A percentile compares a stretch with the other conserved stretches of the same genome.
Evolutionary conservation across 176 grass and related monocot genomes (phyloP).

Genomic region (Oryza coarctata): DNA sequence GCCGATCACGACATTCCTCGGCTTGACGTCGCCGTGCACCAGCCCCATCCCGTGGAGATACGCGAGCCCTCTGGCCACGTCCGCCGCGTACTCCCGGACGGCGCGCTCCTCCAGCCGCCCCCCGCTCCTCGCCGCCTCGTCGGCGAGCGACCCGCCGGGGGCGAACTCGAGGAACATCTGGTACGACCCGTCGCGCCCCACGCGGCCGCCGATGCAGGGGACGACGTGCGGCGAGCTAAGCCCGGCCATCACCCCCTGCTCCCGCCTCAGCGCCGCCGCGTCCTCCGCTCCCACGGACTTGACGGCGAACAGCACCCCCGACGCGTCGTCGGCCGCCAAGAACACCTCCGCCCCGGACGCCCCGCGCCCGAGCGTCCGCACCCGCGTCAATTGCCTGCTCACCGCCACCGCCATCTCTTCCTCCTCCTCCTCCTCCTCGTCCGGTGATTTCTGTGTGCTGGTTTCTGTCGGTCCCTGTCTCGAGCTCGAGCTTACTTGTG

Average conservation of each 20-base stretch:
- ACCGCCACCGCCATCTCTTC: background rate
- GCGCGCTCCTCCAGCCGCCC: conserved; percentile 43
- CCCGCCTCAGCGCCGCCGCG: conserved; percentile 31
- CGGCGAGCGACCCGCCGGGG: conserved; percentile 53
- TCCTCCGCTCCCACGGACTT: conserved; percentile 23
- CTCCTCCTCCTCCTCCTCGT: background rate
- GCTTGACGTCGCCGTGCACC: conserved; percentile 80
- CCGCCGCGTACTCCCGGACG: conserved; percentile 2
- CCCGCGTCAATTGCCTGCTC: conserved; percentile 41
- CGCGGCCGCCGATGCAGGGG: conserved; percentile 55
- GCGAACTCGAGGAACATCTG: conserved; percentile 70
- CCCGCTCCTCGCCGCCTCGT: conserved; percentile 30
- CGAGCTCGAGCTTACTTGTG: conserved; percentile 3
- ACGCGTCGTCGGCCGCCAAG: conserved; percentile 26
- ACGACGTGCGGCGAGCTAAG: conserved; percentile 58
- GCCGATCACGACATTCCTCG: conserved; percentile 62
- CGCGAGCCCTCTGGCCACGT: conserved; percentile 50
- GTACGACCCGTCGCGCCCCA: background rate
- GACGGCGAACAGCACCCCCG: conserved; percentile 56
- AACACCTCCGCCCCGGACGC: conserved; percentile 66
- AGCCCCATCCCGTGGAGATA: conserved; percentile 50
- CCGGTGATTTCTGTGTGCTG: background rate
- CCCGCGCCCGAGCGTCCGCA: conserved; percentile 58
- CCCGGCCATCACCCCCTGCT: conserved; percentile 31
- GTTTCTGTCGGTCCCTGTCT: conserved; percentile 2